phyloP scores from a whole-genome alignment of 2,329 filamentous ascomycete genomes.

The Ramichloridium luteum region DNA sequence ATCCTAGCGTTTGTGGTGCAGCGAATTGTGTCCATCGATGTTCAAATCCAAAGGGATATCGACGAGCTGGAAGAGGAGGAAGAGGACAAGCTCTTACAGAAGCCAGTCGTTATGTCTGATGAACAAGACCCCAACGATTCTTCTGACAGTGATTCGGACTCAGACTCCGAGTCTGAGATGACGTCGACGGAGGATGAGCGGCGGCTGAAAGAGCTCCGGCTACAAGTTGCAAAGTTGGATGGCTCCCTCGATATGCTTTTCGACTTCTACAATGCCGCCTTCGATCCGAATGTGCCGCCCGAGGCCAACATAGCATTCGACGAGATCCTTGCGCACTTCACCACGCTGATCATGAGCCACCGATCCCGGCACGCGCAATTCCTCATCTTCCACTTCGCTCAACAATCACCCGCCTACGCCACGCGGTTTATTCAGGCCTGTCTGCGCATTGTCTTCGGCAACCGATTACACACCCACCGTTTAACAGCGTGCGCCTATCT shows the following conservation, averaged over 20 bases:
- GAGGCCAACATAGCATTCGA: slow-evolving; percentile 62
- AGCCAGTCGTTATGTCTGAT: slow-evolving; percentile 37
- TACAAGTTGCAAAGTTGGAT: slow-evolving; percentile 84
- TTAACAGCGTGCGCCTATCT: slow-evolving; percentile 86
- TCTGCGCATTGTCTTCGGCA: slow-evolving; percentile 34
- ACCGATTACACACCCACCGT: slow-evolving; percentile 57
- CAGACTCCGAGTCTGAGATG: slow-evolving; percentile 51
- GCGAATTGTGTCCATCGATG: slow-evolving; percentile 83
- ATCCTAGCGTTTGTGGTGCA: slow-evolving; percentile 75
- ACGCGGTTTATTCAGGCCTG: slow-evolving; percentile 77
- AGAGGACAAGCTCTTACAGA: slow-evolving; percentile 58
- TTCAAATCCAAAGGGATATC: slow-evolving; percentile 85
- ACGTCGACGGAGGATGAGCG: slow-evolving; percentile 44
- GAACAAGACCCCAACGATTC: slow-evolving; percentile 34
- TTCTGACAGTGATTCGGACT: slow-evolving; percentile 56
- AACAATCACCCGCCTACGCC: slow-evolving; percentile 64
- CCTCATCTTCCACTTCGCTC: slow-evolving; percentile 87
- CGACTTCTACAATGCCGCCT: slow-evolving; percentile 62
- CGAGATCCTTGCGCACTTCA: slow-evolving; percentile 73
- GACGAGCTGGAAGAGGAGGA: slow-evolving; percentile 86
- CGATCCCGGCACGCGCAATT: slow-evolving; percentile 92
- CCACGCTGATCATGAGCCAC: slow-evolving; percentile 75
- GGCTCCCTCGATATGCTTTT: slow-evolving; percentile 81
- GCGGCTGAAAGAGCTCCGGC: slow-evolving; percentile 59
- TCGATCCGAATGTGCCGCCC: slow-evolving; percentile 49